Evolutionary conservation across 805 yeast genomes (phyloP).

Genomic region (Lachancea dasiensis): DNA sequence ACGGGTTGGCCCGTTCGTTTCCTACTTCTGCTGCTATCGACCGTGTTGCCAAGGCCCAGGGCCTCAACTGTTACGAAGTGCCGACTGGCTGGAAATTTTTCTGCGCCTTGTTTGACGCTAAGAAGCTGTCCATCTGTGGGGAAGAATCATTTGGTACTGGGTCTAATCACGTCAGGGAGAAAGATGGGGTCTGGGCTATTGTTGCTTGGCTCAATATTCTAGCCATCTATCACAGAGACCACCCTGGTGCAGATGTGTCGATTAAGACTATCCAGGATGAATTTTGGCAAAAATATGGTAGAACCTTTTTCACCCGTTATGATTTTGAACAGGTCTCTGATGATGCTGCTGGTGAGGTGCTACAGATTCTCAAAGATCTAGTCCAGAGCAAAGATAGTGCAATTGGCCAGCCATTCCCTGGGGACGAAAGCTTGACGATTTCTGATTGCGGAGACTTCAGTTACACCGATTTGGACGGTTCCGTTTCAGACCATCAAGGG

Average conservation of each 20-base stretch:
- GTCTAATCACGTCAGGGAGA: conserved; percentile 93
- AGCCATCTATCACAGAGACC: conserved; percentile 66
- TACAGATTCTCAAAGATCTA: conserved; percentile 43
- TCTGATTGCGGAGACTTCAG: conserved; percentile 80
- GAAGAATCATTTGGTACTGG: conserved; percentile 99
- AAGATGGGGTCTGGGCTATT: conserved; percentile 97
- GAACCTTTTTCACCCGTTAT: conserved; percentile 95
- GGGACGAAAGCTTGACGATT: conserved; percentile 46
- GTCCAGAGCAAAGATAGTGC: conserved; percentile 35
- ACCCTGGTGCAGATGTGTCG: conserved; percentile 55
- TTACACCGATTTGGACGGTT: conserved; percentile 92
- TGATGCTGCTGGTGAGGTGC: conserved; percentile 68
- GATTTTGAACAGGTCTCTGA: conserved; percentile 81
- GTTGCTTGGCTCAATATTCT: conserved; percentile 94
- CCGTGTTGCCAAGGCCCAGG: conserved; percentile 75
- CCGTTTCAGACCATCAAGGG: conserved; percentile 84
- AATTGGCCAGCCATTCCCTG: conserved; percentile 47
- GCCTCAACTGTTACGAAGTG: conserved; percentile 78
- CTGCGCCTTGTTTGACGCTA: conserved; percentile 90
- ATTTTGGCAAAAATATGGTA: conserved; percentile 90
- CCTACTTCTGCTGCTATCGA: conserved; percentile 95
- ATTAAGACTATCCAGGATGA: conserved; percentile 73
- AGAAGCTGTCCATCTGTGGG: conserved; percentile 92
- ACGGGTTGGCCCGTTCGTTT: conserved; percentile 95
- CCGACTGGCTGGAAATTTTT: conserved; percentile 99